phyloP scores from a whole-genome alignment of 1,139 yeast species.

The Lodderomyces margitis region DNA sequence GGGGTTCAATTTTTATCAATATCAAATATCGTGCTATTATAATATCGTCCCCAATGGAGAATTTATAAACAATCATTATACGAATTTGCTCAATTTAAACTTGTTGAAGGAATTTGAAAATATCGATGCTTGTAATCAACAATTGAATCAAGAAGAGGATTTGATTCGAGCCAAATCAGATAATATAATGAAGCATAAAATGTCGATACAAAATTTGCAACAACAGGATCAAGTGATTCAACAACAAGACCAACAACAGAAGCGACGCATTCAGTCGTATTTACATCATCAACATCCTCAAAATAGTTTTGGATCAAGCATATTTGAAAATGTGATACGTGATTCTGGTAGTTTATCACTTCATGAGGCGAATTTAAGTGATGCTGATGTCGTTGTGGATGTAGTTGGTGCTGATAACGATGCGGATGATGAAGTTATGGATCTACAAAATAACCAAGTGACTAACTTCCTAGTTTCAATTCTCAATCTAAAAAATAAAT shows the following conservation, averaged over 20 bases:
- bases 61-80: constrained; percentile 37
- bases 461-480: constrained; percentile 12
- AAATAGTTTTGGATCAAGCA: constrained; percentile 11
- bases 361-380: constrained; percentile 10
- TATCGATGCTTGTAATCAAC: constrained; percentile 31
- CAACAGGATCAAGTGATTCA: constrained; percentile 6
- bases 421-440: no score
- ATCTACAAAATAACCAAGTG: constrained; percentile 5
- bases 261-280: constrained; percentile 7
- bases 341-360: constrained; percentile 17
- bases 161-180: constrained; percentile 32
- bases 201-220: constrained; percentile 30
- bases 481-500: constrained; percentile 13
- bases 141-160: constrained; percentile 27
- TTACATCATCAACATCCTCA: constrained; percentile 5
- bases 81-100: constrained; percentile 36
- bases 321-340: constrained; percentile 14
- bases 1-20: constrained; percentile 35
- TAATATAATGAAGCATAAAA: constrained; percentile 32
- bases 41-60: constrained; percentile 32
- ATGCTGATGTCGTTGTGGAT: constrained; percentile 1
- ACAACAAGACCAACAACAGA: constrained; percentile 18
- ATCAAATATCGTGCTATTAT: constrained; percentile 43
- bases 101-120: constrained; percentile 41
- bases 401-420: not conserved